phyloP scores from a whole-genome alignment of 176 grass and related monocot genomes.

The Zoysia pacifica region DNA sequence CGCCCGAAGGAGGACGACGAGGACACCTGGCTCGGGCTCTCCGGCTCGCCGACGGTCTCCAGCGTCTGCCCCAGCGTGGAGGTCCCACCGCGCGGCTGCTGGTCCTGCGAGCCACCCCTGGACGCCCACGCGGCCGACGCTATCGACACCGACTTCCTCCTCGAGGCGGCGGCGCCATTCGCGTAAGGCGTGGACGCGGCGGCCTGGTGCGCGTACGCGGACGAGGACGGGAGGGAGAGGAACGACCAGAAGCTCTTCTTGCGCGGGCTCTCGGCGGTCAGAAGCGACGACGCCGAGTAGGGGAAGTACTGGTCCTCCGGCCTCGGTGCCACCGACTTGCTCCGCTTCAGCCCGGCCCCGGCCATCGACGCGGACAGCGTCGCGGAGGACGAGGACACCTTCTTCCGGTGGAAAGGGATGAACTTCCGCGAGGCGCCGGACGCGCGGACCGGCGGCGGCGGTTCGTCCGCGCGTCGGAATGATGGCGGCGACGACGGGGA shows the following conservation, averaged over 20 bases:
- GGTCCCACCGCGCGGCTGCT: slow-evolving; percentile 13
- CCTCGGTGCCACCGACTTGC: slow-evolving; percentile 77
- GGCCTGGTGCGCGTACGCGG: slow-evolving; percentile 44
- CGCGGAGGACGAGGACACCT: slow-evolving; percentile 9
- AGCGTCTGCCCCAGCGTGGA: slow-evolving; percentile 11
- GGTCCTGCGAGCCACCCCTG: slow-evolving; percentile 30
- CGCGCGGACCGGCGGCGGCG: slow-evolving; percentile 11
- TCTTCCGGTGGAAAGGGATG: slow-evolving; percentile 41
- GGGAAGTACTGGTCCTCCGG: slow-evolving; percentile 43
- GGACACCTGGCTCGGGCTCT: slow-evolving; percentile 62
- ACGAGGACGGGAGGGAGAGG: slow-evolving; percentile 58
- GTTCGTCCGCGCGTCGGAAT: slow-evolving; percentile 42
- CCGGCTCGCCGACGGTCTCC: slow-evolving; percentile 53
- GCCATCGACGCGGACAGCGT: slow-evolving; percentile 17
- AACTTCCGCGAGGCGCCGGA: slow-evolving; percentile 31
- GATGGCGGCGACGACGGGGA: slow-evolving; percentile 68
- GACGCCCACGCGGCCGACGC: slow-evolving; percentile 38
- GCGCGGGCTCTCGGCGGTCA: slow-evolving; percentile 65
- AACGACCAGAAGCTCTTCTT: slow-evolving; percentile 99
- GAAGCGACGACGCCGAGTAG: slow-evolving; percentile 23
- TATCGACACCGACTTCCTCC: slow-evolving; percentile 49
- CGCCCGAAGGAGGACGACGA: slow-evolving; percentile 72
- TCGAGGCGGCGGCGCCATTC: not conserved
- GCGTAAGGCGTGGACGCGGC: slow-evolving; percentile 4
- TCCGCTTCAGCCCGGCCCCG: slow-evolving; percentile 49